Percentiles rank a stretch among this genome's conserved stretches.
Evolutionary conservation across 257 asterid species (phyloP).

Genomic region (Ocimum tenuiflorum): DNA sequence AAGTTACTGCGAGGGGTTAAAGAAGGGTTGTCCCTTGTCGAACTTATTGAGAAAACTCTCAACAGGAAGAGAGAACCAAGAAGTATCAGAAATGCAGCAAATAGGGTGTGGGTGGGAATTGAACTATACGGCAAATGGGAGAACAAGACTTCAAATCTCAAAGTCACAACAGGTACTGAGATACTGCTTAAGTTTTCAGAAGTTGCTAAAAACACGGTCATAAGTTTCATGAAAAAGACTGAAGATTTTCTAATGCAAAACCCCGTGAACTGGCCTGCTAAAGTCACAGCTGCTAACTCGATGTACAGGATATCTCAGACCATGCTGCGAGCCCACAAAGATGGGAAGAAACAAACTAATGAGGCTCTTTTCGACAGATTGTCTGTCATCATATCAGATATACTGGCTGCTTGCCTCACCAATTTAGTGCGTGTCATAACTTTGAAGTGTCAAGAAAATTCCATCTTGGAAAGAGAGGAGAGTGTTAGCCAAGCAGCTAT

Average conservation of each 20-base stretch:
- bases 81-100: conserved; percentile 29
- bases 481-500: not conserved
- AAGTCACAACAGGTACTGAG: not conserved
- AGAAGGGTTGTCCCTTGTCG: conserved; percentile 25
- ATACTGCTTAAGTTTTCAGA: conserved; percentile 4
- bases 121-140: conserved; percentile 28
- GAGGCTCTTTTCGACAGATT: conserved; percentile 21
- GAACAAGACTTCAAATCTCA: not conserved
- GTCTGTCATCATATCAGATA: conserved; percentile 25
- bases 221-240: not conserved
- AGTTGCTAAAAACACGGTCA: not conserved
- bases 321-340: not conserved
- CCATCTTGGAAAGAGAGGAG: not conserved
- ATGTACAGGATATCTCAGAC: conserved; percentile 30
- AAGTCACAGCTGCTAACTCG: conserved; percentile 28
- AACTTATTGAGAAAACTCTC: conserved; percentile 19
- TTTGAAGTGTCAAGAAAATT: not conserved
- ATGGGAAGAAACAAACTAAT: not conserved
- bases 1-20: conserved; percentile 6
- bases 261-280: conserved; percentile 29
- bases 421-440: conserved; percentile 16
- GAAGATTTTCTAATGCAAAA: not conserved
- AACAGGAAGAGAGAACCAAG: conserved; percentile 2
- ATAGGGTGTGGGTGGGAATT: conserved; percentile 24
- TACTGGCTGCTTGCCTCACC: conserved; percentile 35